Percentiles rank a stretch among this genome's conserved stretches.
Conservation (phyloP, 306 rosid species). For the Prosopis cineraria region DNA sequence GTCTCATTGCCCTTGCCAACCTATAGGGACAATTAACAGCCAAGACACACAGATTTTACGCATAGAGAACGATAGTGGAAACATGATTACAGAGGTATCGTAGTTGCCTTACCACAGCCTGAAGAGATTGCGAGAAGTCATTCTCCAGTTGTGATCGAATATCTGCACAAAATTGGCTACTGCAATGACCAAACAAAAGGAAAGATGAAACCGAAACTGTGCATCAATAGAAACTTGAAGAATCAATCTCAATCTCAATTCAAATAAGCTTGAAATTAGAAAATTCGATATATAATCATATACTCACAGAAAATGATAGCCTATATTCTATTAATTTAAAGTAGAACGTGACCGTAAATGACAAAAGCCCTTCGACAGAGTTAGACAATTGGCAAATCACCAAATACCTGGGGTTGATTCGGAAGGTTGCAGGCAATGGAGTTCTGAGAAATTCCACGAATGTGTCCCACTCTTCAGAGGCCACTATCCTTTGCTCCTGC, state of each 20-base stretch:
- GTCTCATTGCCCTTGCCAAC: conserved; percentile 66
- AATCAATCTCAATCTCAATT: not conserved
- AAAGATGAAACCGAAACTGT: conserved; percentile 16
- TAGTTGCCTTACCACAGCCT: conserved; percentile 58
- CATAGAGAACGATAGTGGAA: not conserved
- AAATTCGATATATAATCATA: not conserved
- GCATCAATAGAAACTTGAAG: not conserved
- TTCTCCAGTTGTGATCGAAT: conserved; percentile 75
- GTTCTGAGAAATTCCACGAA: conserved; percentile 78
- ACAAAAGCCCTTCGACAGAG: not conserved
- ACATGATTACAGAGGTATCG: not conserved
- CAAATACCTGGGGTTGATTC: conserved; percentile 83
- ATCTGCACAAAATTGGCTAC: conserved; percentile 85
- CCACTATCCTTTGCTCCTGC: conserved; percentile 69
- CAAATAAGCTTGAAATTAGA: not conserved
- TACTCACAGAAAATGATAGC: not conserved
- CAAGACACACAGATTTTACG: not conserved
- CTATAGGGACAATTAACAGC: conserved; percentile 42
- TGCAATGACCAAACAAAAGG: conserved; percentile 42
- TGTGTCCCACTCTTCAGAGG: conserved; percentile 66
- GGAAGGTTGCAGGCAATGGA: conserved; percentile 84
- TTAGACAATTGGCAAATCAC: not conserved
- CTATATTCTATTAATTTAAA: not conserved
- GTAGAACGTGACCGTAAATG: not conserved
- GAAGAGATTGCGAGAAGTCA: conserved; percentile 78